Evolutionary conservation across 2,329 filamentous ascomycete genomes (phyloP), one percentile per base, ranked within the genome.

Genomic region (Chaetomium strumarium): DNA sequence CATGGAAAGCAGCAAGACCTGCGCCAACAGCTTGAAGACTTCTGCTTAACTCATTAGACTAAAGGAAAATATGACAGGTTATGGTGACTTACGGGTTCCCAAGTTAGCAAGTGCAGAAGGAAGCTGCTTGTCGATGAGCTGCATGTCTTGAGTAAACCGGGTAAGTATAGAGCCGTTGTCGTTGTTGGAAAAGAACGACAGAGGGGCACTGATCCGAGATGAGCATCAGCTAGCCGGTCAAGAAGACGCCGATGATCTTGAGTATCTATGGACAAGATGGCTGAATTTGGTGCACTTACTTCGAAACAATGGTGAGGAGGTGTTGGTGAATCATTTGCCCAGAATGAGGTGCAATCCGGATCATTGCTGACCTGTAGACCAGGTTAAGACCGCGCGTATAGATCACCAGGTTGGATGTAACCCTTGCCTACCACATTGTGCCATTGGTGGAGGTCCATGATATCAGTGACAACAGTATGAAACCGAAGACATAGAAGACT

Each of bases 81-180:
- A 19, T 34, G 1, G 31, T 38, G 33, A 46, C 45, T 39, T 31
- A 47, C 45, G 45, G 19, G 2, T 39, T n/a, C 17, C 45, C n/a
- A 47, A 10, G 31, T 42, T 36, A 3, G 40, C 31, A 1, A 52
- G 42, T 11, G 69, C 68, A 0, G 66, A 52, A 1, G 72, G 68
- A 2, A 76, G 62, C 46, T 69, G 64, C 29, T 69, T 73, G 52
- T 76, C 73, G 2, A 75, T 59, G 14, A 74, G 66, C 45, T 70
- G 66, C 7, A 74, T 69, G 36, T 75, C 72, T 58, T 75, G 70
- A 9, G 68, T 71, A 55, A 75, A 75, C 51, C 69, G 71, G 38
- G 31, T 56, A 20, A 56, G 42, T 0, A 55, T 51, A 14, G 38
- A 67, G 3, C 73, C 73, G 4, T 63, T 64, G 14, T 75, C 71